phyloP scores from a whole-genome alignment of 2,329 filamentous ascomycete species.

The Xylaria sp. region DNA sequence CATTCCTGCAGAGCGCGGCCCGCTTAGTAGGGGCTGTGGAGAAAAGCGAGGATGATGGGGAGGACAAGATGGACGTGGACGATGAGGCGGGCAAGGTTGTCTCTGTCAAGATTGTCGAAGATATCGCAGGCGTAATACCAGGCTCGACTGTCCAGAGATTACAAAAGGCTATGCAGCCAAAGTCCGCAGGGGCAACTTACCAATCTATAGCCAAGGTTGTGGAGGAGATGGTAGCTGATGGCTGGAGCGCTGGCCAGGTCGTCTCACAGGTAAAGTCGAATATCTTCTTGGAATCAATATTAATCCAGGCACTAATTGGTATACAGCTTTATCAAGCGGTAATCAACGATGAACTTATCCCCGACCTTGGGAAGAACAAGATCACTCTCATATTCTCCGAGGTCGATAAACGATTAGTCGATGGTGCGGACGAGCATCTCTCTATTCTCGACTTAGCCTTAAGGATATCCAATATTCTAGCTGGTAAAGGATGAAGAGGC shows the following conservation, averaged over 20 bases:
- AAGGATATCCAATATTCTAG: slow-evolving; percentile 79
- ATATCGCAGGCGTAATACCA: slow-evolving; percentile 96
- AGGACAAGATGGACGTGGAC: slow-evolving; percentile 70
- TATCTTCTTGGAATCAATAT: background rate
- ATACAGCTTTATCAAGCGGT: slow-evolving; percentile 80
- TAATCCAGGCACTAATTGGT: slow-evolving; percentile 10
- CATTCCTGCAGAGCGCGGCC: slow-evolving; percentile 94
- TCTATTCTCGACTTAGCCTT: slow-evolving; percentile 87
- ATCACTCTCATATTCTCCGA: slow-evolving; percentile 93
- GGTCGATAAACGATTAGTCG: slow-evolving; percentile 90
- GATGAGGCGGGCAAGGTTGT: slow-evolving; percentile 64
- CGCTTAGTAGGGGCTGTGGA: slow-evolving; percentile 78
- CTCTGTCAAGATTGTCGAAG: slow-evolving; percentile 83
- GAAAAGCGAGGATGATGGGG: slow-evolving; percentile 56
- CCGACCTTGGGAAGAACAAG: slow-evolving; percentile 87
- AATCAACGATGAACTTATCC: slow-evolving; percentile 84
- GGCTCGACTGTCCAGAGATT: slow-evolving; percentile 75
- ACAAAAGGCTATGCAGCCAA: slow-evolving; percentile 79
- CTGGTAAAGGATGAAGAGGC: slow-evolving; percentile 51
- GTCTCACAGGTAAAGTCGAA: slow-evolving; percentile 73
- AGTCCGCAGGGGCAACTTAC: slow-evolving; percentile 72
- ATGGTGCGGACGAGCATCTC: slow-evolving; percentile 94
- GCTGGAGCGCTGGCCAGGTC: slow-evolving; percentile 94
- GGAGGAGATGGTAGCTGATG: slow-evolving; percentile 92
- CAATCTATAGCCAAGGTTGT: slow-evolving; percentile 80